Evolutionary conservation across 495 filamentous ascomycete species (phyloP).

Genomic region (Halenospora varia): DNA sequence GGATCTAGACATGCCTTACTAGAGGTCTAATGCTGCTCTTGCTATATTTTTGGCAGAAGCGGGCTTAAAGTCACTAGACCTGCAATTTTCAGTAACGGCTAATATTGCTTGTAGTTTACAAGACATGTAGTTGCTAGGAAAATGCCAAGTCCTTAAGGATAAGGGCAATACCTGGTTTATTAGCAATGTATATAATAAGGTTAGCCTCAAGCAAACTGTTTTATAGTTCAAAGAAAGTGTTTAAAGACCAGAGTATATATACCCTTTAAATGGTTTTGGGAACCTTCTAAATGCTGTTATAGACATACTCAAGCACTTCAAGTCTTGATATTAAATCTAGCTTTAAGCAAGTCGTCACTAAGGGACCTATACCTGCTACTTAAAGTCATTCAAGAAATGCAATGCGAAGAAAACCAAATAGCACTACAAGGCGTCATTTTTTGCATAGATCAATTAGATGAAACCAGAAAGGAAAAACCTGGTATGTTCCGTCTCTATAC

Average conservation of each 20-base stretch:
- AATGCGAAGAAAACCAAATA: background rate
- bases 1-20: constrained; percentile 66
- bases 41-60: constrained; percentile 68
- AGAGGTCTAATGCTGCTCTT: constrained; percentile 81
- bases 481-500: background rate
- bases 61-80: constrained; percentile 42
- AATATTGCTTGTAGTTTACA: background rate
- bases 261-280: background rate
- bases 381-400: background rate
- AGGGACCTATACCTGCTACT: background rate
- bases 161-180: background rate
- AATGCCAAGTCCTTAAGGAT: background rate
- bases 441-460: background rate
- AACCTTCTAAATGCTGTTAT: background rate
- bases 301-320: background rate
- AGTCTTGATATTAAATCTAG: background rate
- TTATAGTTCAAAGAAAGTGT: background rate
- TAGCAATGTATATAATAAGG: background rate
- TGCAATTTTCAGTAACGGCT: background rate
- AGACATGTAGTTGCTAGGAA: background rate
- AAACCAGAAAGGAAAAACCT: background rate
- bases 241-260: background rate
- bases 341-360: no score
- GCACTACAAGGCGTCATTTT: background rate
- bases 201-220: background rate